A percentile compares a stretch with the other conserved stretches of the same genome.
These are phyloP conservation scores for Podaxis pistillaris DNA, from an alignment of 768 basidiomycete species.

Conservation along the genomic window DNA sequence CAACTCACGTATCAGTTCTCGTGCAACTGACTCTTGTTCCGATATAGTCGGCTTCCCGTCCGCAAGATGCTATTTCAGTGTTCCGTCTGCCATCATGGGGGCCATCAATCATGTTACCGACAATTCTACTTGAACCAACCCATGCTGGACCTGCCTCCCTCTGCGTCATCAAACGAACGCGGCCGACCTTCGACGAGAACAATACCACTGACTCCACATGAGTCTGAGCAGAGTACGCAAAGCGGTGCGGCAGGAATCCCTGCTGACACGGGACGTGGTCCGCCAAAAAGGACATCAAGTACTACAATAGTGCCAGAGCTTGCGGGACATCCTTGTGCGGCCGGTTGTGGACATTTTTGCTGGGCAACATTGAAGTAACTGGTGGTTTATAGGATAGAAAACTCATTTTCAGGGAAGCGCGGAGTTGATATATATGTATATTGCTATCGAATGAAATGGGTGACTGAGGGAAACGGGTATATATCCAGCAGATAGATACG, in stretches of 20 bases:
- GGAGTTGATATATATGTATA: neutral
- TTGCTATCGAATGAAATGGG: neutral
- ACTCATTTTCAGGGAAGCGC: neutral
- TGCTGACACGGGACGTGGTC: slow-evolving; percentile 9
- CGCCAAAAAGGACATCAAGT: slow-evolving; percentile 15
- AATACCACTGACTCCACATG: neutral
- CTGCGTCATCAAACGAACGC: slow-evolving; percentile 16
- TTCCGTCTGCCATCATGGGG: slow-evolving; percentile 75
- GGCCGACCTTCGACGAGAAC: slow-evolving; percentile 7
- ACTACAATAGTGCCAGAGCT: slow-evolving; percentile 24
- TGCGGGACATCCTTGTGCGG: slow-evolving; percentile 66
- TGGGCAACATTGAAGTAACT: slow-evolving; percentile 47
- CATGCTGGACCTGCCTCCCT: slow-evolving; percentile 44
- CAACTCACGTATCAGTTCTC: neutral
- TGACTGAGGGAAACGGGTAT: neutral
- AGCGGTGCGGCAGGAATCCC: neutral
- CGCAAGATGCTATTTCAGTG: slow-evolving; percentile 70
- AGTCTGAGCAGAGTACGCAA: neutral
- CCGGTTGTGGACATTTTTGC: slow-evolving; percentile 82
- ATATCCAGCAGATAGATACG: neutral
- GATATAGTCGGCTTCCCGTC: slow-evolving; percentile 70
- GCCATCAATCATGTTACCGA: slow-evolving; percentile 77
- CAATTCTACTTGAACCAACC: slow-evolving; percentile 62
- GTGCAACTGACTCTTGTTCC: neutral
- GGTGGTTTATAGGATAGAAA: too few species aligned